A percentile compares a stretch with the other conserved stretches of the same genome.
These are phyloP conservation scores for Phytophthora vignae DNA, from an alignment of 352 stramenopile genomes.

Conservation along the genomic window DNA sequence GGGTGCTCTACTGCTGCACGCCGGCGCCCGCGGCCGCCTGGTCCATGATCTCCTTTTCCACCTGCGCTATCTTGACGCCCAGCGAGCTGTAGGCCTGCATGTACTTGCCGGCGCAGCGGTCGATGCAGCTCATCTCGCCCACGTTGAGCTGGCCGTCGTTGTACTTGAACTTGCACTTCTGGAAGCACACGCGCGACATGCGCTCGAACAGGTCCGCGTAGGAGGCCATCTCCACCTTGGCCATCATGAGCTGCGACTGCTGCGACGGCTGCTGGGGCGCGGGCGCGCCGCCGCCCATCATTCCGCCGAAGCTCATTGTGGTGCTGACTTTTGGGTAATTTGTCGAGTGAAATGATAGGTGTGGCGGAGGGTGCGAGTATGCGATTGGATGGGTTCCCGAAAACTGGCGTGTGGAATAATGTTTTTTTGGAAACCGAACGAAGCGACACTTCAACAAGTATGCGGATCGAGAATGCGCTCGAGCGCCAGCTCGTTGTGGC, in stretches of 20 bases:
- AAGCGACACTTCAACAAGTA: conserved; percentile 25
- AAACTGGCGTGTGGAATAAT: neutral
- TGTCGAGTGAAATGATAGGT: conserved; percentile 4
- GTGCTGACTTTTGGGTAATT: conserved; percentile 19
- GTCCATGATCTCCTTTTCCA: conserved; percentile 94
- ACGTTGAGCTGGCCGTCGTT: conserved; percentile 97
- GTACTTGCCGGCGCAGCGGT: conserved; percentile 98
- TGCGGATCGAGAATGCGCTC: conserved; percentile 53
- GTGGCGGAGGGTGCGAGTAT: neutral
- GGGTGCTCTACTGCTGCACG: conserved; percentile 41
- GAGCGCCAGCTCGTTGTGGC: conserved; percentile 59
- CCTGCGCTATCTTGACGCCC: conserved; percentile 94
- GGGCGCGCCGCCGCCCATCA: conserved; percentile 67
- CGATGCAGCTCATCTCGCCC: conserved; percentile 98
- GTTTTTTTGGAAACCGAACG: neutral
- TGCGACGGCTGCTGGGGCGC: conserved; percentile 63
- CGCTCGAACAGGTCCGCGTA: conserved; percentile 93
- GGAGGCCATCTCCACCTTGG: conserved; percentile 93
- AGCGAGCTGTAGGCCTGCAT: conserved; percentile 97
- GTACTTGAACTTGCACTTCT: conserved; percentile 97
- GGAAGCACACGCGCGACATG: conserved; percentile 92
- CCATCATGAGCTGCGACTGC: conserved; percentile 87
- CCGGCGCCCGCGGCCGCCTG: conserved; percentile 60
- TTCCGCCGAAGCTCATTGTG: conserved; percentile 83
- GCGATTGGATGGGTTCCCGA: conserved; percentile 4